Evolutionary conservation across 345 rosid species (phyloP).

Genomic region (Carallia pectinifolia): DNA sequence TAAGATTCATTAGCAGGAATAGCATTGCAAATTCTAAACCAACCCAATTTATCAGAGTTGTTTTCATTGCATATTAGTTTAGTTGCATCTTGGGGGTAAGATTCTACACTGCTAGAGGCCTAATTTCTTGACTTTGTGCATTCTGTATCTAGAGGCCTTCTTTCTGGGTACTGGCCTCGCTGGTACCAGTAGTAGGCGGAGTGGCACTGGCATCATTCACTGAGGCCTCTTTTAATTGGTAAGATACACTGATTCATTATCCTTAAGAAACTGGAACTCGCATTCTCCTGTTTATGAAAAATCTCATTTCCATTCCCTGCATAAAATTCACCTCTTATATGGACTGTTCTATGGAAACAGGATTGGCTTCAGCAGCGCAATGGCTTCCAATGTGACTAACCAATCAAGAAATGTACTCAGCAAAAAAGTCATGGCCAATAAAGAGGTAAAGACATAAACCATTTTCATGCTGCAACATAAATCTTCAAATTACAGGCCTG

Average conservation of each 20-base stretch:
- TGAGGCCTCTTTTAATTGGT: constrained; percentile 83
- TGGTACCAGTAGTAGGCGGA: constrained; percentile 76
- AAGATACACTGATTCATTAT: constrained; percentile 9
- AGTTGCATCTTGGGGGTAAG: too few relatives aligned
- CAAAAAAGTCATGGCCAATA: constrained; percentile 66
- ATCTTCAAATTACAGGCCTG: too few relatives aligned
- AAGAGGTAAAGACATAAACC: constrained; percentile 40
- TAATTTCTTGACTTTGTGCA: constrained; percentile 6
- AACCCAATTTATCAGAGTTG: too few relatives aligned
- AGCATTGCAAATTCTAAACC: too few relatives aligned
- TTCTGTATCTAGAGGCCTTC: constrained; percentile 54
- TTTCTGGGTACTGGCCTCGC: constrained; percentile 54
- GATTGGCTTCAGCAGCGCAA: constrained; percentile 83
- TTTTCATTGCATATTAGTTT: background rate
- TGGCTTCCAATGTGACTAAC: constrained; percentile 92
- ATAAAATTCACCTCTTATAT: background rate
- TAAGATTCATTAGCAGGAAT: too few relatives aligned
- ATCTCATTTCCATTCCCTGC: background rate
- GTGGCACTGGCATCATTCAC: constrained; percentile 85
- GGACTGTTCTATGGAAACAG: constrained; percentile 31
- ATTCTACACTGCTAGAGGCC: too few relatives aligned
- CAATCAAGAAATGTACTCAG: constrained; percentile 85
- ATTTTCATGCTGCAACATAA: too few relatives aligned
- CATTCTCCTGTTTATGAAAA: background rate
- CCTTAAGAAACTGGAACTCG: too few relatives aligned